Evolutionary conservation across 1,284 basidiomycete species (phyloP), one percentile per base, ranked within the genome.

Genomic region (Coniophora puteana): DNA sequence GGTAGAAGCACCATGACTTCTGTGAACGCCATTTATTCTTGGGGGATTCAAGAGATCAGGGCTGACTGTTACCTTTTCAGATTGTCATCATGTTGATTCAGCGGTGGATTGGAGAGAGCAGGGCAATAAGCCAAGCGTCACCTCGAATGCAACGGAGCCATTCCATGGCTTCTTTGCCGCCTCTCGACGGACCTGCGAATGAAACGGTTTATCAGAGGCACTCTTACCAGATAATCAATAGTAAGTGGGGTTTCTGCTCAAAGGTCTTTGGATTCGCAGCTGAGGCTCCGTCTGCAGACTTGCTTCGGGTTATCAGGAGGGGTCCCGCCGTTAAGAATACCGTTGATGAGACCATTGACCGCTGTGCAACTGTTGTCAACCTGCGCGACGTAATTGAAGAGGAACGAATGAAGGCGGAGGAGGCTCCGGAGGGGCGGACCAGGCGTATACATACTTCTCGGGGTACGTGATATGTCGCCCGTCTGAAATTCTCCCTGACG

Each of bases 1-100:
- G 95, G 95, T n/a, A 75, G 96, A 52, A 93, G 90, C 47, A 96
- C 94, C 0, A 69, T 94, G 48, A 84, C 93, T 13, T 88, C 93
- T 5, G 89, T 87, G 44, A 51, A 79, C 58, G n/a, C 28, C n/a
- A n/a, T 18, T 11, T 32, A 5, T 17, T 29, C 36, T 26, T 32
- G n/a, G 16, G 36, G 32, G 37, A 10, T 32, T 27, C 28, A 16
- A 8, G 18, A 16, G 10, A 21, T 36, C 21, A n/a, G 6, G 5
- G 23, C 35, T 13, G 8, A 34, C 36, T n/a, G n/a, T 17, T 8
- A 4, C 7, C 25, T 53, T 3, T 26, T 17, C 48, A 88, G 84
- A 76, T 94, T 36, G 80, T 97, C 41, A 71, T 98, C 32, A 68
- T 93, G 20, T 73, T 99, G 30, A 90, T 97, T 38, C 78, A 89